phyloP scores from a whole-genome alignment of 441 rosid species.

The Metrosideros polymorpha region DNA sequence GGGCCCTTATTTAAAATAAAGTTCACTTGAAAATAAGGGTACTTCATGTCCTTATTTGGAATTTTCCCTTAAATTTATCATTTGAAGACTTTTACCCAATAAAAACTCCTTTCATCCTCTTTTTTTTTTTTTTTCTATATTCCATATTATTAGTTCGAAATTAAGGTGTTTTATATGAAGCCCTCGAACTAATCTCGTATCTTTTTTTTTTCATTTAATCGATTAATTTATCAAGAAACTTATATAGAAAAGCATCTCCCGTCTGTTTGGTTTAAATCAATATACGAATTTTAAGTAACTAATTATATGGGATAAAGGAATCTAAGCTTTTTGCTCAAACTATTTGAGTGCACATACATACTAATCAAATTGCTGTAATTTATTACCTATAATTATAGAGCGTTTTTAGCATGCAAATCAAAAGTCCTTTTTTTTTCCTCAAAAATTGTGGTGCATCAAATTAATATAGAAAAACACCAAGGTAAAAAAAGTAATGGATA shows the following conservation, averaged over 20 bases:
- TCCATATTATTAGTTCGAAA: neutral
- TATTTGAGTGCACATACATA: neutral
- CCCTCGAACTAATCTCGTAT: neutral
- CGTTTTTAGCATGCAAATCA: neutral
- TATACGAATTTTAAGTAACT: neutral
- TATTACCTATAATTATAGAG: neutral
- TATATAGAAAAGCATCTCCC: rapidly evolving
- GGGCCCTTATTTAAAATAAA: too few species aligned
- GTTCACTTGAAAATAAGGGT: too few species aligned
- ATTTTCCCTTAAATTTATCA: neutral
- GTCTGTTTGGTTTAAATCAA: neutral
- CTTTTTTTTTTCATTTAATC: neutral
- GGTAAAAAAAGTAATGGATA: neutral
- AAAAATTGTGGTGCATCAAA: neutral
- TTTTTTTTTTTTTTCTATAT: neutral
- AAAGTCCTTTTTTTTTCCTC: neutral
- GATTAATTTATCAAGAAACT: neutral
- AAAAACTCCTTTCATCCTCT: neutral
- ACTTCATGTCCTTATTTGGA: too few species aligned
- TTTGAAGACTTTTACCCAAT: neutral
- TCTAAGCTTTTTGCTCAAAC: neutral
- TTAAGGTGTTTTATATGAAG: neutral
- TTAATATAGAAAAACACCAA: neutral
- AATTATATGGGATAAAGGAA: neutral
- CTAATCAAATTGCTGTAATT: neutral